Base-by-base conservation (phyloP, 208 protist species). In the Leishmania guyanensis region DNA sequence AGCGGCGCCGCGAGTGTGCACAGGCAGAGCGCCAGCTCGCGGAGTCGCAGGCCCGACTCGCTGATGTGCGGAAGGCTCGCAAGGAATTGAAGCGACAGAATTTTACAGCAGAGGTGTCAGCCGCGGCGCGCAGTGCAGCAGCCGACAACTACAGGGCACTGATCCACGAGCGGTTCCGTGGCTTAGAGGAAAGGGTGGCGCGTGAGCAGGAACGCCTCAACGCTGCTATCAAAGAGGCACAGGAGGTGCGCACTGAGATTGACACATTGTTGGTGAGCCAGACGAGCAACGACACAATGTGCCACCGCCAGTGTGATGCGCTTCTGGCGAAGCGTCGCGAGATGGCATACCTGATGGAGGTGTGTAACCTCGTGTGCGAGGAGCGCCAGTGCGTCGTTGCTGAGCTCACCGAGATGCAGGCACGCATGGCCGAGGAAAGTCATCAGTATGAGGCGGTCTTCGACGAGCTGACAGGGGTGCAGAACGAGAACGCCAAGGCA, bases 291-390 rank as follows among this genome's bases (percentile, higher is more conserved):
- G 96, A 99, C 53, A 88, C 88, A 5, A 89, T 97, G 26, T 98
- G 98, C 85, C 82, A 75, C 22, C 88, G 93, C 36, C 85, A 94
- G 36, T 94, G 98, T 82, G 79, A 85, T 46, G 92, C 98, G 54
- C 83, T 99, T 50, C 74, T 91, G n/a, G 93, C 97, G 50, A 89
- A 97, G 74, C 94, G 97, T 81, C 93, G 95, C 70, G 88, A 97
- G 78, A 99, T 99, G 88, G 91, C 95, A 0, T 94, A 94, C 54
- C 81, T 99, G 58, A 98, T 99, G 51, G 98, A 98, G 82, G 89
- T 97, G 8, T 97, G 92, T 84, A 95, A 94, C 77, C 80, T 95
- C n/a, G 60, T 96, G 16, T 94, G 91, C 69, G 93, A 97, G 85
- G 95, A 98, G 82, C 90, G 94, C 9, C 88, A 94, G 87, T 71